Percentiles rank a stretch among this genome's conserved stretches.
Conservation (phyloP, 108 stramenopile species). For the Cyclotella atomus region DNA sequence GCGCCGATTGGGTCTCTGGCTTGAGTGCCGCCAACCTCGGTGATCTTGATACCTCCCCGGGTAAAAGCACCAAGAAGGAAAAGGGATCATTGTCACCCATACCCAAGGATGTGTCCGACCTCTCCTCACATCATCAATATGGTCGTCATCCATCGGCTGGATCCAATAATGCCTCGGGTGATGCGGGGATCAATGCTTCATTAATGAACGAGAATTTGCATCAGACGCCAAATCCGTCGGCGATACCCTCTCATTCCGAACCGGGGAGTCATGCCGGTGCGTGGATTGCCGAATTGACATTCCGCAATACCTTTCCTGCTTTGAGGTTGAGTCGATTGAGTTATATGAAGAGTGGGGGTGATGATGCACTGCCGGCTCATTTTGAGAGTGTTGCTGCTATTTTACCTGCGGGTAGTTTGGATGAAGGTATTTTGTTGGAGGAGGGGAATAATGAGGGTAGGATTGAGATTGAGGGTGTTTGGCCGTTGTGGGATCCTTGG, state of each 20-base stretch:
- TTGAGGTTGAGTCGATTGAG: constrained; percentile 76
- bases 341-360: constrained; percentile 78
- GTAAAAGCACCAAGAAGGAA: constrained; percentile 17
- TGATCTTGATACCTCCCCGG: constrained; percentile 72
- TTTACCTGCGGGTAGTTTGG: constrained; percentile 70
- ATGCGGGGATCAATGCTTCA: constrained; percentile 29
- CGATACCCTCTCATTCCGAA: constrained; percentile 58
- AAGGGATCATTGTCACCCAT: constrained; percentile 20
- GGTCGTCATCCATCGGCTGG: constrained; percentile 7
- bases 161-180: no score
- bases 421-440: constrained; percentile 33
- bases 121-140: constrained; percentile 10
- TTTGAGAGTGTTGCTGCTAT: constrained; percentile 89
- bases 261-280: constrained; percentile 74
- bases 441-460: constrained; percentile 18
- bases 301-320: constrained; percentile 81
- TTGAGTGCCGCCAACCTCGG: constrained; percentile 79
- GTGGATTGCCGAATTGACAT: constrained; percentile 87
- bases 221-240: constrained; percentile 22
- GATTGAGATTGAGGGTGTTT: constrained; percentile 70
- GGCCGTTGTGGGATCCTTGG: constrained; percentile 88
- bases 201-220: constrained; percentile 20
- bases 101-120: constrained; percentile 19
- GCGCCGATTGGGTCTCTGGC: constrained; percentile 85
- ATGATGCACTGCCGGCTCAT: constrained; percentile 77